Conservation (phyloP, 2,329 filamentous ascomycete genomes). For the Xylaria sp. region DNA sequence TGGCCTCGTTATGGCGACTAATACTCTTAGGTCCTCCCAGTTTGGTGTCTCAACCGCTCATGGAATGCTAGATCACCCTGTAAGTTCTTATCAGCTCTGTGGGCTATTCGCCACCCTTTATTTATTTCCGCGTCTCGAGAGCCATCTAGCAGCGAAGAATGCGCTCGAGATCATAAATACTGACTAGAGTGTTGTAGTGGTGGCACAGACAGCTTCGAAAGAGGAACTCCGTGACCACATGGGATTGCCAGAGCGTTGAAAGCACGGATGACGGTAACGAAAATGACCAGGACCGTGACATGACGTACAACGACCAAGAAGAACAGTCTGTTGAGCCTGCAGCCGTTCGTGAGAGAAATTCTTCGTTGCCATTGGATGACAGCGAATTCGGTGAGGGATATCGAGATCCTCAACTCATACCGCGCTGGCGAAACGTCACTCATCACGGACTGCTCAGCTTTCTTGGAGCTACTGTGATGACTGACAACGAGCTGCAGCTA, state of each 20-base stretch:
- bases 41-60: constrained; percentile 34
- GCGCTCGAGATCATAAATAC: neutral
- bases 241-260: constrained; percentile 16
- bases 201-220: constrained; percentile 24
- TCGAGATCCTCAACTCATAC: constrained; percentile 20
- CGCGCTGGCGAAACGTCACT: constrained; percentile 25
- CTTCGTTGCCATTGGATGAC: neutral
- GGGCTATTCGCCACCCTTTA: neutral
- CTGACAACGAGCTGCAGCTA: constrained; percentile 1
- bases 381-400: constrained; percentile 3
- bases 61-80: constrained; percentile 30
- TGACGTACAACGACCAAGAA: constrained; percentile 8
- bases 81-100: constrained; percentile 2
- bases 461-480: constrained; percentile 19
- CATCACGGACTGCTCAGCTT: constrained; percentile 27
- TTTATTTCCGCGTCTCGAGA: neutral
- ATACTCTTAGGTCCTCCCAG: constrained; percentile 29
- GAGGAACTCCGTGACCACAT: neutral
- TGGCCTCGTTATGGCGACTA: constrained; percentile 22
- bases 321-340: neutral
- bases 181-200: constrained; percentile 17
- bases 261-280: constrained; percentile 7
- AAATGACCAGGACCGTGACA: constrained; percentile 15
- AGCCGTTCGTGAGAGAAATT: neutral
- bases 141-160: neutral